Conservation (phyloP, 805 yeast species). For the Jamesozyma rosinii region DNA sequence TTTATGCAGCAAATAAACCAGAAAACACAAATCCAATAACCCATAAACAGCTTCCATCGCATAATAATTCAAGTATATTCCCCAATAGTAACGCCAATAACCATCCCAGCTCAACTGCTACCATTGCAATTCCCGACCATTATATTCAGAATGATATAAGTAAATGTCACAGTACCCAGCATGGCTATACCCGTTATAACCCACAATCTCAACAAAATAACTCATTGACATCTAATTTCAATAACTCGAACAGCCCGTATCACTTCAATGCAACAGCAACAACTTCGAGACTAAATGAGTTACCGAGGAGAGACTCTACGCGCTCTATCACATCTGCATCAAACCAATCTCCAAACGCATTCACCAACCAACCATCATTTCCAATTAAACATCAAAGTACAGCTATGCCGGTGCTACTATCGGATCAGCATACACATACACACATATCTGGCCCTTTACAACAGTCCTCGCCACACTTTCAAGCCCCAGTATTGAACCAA, state of each 20-base stretch:
- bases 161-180: background rate
- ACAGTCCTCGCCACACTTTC: too few species aligned
- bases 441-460: too few species aligned
- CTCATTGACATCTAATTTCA: background rate
- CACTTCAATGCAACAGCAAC: background rate
- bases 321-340: background rate
- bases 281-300: too few species aligned
- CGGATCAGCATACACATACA: background rate
- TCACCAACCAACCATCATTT: background rate
- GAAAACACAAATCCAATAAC: too few species aligned
- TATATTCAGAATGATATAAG: background rate
- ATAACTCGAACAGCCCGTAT: background rate
- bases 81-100: background rate
- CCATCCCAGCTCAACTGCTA: background rate
- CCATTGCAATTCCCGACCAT: too few species aligned
- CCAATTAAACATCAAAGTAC: background rate
- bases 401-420: constrained; percentile 3
- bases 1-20: background rate
- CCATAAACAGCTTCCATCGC: too few species aligned
- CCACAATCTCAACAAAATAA: background rate
- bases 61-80: too few species aligned
- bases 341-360: too few species aligned
- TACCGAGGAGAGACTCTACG: background rate
- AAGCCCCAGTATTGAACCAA: background rate
- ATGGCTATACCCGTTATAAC: background rate